phyloP scores from a whole-genome alignment of 2,329 filamentous ascomycete species.

The Fusarium redolens region DNA sequence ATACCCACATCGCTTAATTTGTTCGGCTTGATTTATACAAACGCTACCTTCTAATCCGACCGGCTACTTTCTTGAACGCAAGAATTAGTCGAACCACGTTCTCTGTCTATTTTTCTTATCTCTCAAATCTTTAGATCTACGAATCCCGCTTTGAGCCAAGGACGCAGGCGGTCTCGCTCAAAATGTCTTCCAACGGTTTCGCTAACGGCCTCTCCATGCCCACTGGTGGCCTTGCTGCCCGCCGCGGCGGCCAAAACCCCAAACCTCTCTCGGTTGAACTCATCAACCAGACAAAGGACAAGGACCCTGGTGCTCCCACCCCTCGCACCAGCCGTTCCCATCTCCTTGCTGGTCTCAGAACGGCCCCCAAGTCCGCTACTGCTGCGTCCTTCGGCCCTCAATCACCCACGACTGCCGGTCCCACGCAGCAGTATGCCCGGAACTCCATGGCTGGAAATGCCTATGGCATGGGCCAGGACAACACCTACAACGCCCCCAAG shows the following conservation, averaged over 20 bases:
- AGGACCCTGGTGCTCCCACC: constrained; percentile 75
- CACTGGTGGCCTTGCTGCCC: constrained; percentile 82
- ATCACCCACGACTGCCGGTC: constrained; percentile 61
- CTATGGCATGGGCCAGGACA: constrained; percentile 58
- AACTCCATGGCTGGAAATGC: constrained; percentile 58
- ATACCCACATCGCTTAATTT: constrained; percentile 44
- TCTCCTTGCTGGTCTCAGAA: constrained; percentile 90
- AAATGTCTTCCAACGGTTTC: constrained; percentile 94
- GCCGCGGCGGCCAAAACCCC: constrained; percentile 85
- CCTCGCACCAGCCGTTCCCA: constrained; percentile 96
- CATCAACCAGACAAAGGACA: constrained; percentile 75
- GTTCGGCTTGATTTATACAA: constrained; percentile 30
- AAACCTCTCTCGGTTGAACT: constrained; percentile 87
- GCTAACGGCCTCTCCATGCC: constrained; percentile 80
- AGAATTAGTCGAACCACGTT: constrained; percentile 35
- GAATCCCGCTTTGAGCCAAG: constrained; percentile 65
- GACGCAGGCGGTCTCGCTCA: constrained; percentile 99
- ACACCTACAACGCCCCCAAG: constrained; percentile 63
- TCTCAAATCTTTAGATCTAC: constrained; percentile 25
- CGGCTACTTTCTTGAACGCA: constrained; percentile 24
- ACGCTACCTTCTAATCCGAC: constrained; percentile 40
- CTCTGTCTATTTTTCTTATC: constrained; percentile 33
- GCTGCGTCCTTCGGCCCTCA: constrained; percentile 78
- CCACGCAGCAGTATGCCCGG: constrained; percentile 57
- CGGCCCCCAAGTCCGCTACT: constrained; percentile 87